These are phyloP conservation scores for Musa troglodytarum DNA, from an alignment of 176 grass and related monocot species.

Conservation along the genomic window DNA sequence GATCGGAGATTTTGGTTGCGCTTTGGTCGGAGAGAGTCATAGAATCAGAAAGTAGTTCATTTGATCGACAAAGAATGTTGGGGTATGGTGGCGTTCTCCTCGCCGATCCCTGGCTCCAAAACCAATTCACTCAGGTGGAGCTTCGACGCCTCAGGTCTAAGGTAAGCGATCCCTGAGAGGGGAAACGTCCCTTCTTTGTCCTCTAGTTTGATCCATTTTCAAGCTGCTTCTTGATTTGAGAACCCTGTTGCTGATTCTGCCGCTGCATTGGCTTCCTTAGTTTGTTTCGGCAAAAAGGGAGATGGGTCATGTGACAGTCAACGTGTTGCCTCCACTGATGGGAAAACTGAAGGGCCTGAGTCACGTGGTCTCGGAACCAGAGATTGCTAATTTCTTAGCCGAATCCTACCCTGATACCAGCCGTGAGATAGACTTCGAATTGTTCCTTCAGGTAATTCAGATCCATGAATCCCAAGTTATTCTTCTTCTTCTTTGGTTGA, in stretches of 20 bases:
- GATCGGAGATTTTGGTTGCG: neutral
- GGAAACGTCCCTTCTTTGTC: no score
- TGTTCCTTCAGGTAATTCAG: constrained; percentile 61
- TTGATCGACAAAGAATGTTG: constrained; percentile 33
- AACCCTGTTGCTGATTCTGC: neutral
- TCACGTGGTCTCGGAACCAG: constrained; percentile 48
- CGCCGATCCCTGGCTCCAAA: constrained; percentile 91
- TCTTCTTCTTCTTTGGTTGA: no score
- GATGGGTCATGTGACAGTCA: constrained; percentile 50
- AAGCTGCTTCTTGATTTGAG: neutral
- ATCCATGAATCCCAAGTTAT: neutral
- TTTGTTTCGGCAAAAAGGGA: constrained; percentile 57
- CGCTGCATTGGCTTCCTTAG: constrained; percentile 22
- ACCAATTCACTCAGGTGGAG: constrained; percentile 98
- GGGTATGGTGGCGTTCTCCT: constrained; percentile 70
- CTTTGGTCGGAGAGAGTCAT: neutral
- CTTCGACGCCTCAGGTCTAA: constrained; percentile 80
- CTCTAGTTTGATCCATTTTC: neutral
- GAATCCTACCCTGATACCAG: constrained; percentile 52
- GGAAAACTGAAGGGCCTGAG: constrained; percentile 70
- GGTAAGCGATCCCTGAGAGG: constrained; percentile 29
- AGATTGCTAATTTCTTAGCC: constrained; percentile 50
- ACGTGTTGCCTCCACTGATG: constrained; percentile 65
- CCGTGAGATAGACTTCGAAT: constrained; percentile 84
- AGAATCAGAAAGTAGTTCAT: neutral